phyloP scores from a whole-genome alignment of 1,284 basidiomycete genomes.

The Calocybe gambosa region DNA sequence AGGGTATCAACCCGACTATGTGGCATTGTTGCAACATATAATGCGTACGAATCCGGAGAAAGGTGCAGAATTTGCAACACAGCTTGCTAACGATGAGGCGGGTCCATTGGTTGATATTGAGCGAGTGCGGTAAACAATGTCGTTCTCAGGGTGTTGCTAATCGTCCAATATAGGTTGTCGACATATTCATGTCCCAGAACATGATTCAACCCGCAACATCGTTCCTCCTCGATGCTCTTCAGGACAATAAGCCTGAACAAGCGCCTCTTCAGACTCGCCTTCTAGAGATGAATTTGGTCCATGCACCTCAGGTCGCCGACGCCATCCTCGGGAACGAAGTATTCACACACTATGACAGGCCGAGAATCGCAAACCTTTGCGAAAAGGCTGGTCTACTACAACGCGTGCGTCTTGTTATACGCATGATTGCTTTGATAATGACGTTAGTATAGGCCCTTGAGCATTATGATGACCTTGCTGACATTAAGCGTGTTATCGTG shows the following conservation, averaged over 20 bases:
- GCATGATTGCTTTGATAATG: conserved; percentile 1
- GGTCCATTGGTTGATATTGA: conserved; percentile 95
- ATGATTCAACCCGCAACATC: conserved; percentile 99
- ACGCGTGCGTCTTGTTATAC: conserved; percentile 46
- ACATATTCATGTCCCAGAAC: conserved; percentile 99
- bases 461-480: conserved; percentile 95
- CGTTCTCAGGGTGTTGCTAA: background rate
- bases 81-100: conserved; percentile 89
- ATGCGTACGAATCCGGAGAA: conserved; percentile 98
- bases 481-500: conserved; percentile 98
- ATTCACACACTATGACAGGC: conserved; percentile 96
- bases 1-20: conserved; percentile 91
- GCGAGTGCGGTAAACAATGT: conserved; percentile 45
- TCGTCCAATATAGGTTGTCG: conserved; percentile 60
- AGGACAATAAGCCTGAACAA: conserved; percentile 98
- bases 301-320: conserved; percentile 98
- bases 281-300: conserved; percentile 96
- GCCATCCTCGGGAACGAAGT: conserved; percentile 99
- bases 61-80: conserved; percentile 96
- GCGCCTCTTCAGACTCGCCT: conserved; percentile 94
- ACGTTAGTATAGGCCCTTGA: conserved; percentile 74
- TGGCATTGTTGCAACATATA: conserved; percentile 92
- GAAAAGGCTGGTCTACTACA: conserved; percentile 98
- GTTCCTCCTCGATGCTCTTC: conserved; percentile 97
- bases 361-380: conserved; percentile 95